A percentile compares a stretch with the other conserved stretches of the same genome.
These are phyloP conservation scores for Coemansia sp. DNA, from an alignment of 192 early-diverging fungal species.

Conservation along the genomic window DNA sequence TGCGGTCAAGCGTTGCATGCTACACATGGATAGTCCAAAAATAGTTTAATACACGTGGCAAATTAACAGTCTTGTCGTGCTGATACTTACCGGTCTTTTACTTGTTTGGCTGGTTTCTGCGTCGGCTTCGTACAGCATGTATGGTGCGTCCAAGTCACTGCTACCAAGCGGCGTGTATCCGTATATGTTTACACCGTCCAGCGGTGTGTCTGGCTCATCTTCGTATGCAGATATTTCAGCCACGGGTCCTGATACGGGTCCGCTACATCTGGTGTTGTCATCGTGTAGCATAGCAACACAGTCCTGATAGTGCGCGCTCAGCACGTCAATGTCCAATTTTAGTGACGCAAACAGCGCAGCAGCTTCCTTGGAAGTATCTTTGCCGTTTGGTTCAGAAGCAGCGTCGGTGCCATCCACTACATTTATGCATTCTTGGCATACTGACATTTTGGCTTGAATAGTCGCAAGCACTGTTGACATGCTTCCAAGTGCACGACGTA, in stretches of 20 bases:
- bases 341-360: conserved; percentile 45
- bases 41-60: background rate
- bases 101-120: conserved; percentile 1
- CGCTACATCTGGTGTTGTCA: background rate
- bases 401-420: no score
- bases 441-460: conserved; percentile 26
- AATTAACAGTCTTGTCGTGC: background rate
- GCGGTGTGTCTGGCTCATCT: background rate
- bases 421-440: conserved; percentile 23
- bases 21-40: background rate
- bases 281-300: conserved; percentile 14
- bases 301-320: conserved; percentile 31
- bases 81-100: conserved; percentile 6
- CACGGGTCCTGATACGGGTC: background rate
- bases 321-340: conserved; percentile 39
- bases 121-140: conserved; percentile 40
- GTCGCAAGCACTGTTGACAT: conserved; percentile 23
- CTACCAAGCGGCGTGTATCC: conserved; percentile 22
- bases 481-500: conserved; percentile 15
- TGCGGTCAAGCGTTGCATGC: conserved; percentile 20
- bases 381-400: background rate
- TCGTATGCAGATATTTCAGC: background rate
- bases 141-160: conserved; percentile 23
- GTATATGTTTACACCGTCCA: conserved; percentile 23
- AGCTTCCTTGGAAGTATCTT: conserved; percentile 11